These are phyloP conservation scores for Salix arbutifolia DNA, from an alignment of 345 rosid genomes.

Conservation along the genomic window DNA sequence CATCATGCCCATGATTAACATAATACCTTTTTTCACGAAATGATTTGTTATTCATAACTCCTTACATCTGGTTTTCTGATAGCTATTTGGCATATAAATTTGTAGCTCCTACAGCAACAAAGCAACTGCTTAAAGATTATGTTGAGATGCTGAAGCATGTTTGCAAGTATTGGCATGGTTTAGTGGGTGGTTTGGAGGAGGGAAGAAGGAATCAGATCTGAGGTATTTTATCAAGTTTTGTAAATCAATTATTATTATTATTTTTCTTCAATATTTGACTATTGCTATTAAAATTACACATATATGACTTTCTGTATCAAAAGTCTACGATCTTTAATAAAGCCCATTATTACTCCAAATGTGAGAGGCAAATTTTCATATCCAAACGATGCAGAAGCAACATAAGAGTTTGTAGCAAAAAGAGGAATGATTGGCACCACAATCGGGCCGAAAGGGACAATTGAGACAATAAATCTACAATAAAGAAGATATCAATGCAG, in stretches of 20 bases:
- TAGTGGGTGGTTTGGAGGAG: too few relatives aligned
- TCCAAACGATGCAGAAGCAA: too few relatives aligned
- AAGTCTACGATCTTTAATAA: constrained; percentile 8
- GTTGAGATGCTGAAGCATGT: constrained; percentile 68
- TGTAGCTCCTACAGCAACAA: constrained; percentile 79
- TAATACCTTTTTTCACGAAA: constrained; percentile 63
- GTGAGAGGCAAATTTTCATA: not conserved
- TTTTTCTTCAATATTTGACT: too few relatives aligned
- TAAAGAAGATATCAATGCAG: too few relatives aligned
- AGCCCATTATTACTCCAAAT: constrained; percentile 13
- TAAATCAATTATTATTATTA: constrained; percentile 50
- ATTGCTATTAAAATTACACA: constrained; percentile 19
- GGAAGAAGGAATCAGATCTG: constrained; percentile 18
- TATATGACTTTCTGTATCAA: constrained; percentile 9
- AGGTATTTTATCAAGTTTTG: constrained; percentile 62
- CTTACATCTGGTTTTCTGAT: constrained; percentile 3
- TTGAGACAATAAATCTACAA: too few relatives aligned
- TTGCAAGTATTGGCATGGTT: constrained; percentile 35
- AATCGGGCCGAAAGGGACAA: too few relatives aligned
- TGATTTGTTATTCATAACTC: constrained; percentile 10
- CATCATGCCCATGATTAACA: constrained; percentile 99
- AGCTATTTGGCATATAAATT: constrained; percentile 10
- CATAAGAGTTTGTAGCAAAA: too few relatives aligned
- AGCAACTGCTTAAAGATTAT: constrained; percentile 74
- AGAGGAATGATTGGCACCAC: too few relatives aligned